Conservation (phyloP, 768 basidiomycete genomes). For the Obba rivulosa region DNA sequence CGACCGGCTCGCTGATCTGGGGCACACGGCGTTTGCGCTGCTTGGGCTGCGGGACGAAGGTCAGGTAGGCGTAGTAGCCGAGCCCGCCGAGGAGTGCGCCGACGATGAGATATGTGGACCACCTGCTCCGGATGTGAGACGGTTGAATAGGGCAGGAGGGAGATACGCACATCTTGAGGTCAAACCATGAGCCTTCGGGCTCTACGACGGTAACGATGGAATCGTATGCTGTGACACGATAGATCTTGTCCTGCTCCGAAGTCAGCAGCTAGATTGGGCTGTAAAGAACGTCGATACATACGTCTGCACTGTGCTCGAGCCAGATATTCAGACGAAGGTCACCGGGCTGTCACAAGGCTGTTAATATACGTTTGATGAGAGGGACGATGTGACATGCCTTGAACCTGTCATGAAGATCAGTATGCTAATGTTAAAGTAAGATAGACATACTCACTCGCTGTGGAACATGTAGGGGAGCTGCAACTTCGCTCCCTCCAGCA, state of each 20-base stretch:
- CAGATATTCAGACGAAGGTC: conserved; percentile 70
- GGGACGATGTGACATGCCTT: conserved; percentile 37
- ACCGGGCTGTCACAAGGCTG: conserved; percentile 46
- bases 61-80: conserved; percentile 58
- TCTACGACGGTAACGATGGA: conserved; percentile 76
- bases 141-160: conserved; percentile 1
- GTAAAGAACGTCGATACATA: conserved; percentile 25
- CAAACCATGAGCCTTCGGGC: conserved; percentile 71
- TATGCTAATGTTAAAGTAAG: neutral
- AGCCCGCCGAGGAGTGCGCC: conserved; percentile 55
- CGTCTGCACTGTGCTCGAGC: conserved; percentile 67
- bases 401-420: conserved; percentile 38
- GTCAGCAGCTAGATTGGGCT: neutral
- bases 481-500: conserved; percentile 53
- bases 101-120: conserved; percentile 71
- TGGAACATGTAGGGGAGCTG: conserved; percentile 69
- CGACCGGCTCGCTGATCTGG: conserved; percentile 49
- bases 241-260: conserved; percentile 42
- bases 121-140: conserved; percentile 16
- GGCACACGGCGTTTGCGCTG: conserved; percentile 42
- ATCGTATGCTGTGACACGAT: conserved; percentile 68
- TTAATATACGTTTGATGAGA: neutral
- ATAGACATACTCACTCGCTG: conserved; percentile 61
- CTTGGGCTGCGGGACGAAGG: conserved; percentile 62
- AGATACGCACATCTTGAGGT: conserved; percentile 67